Conservation (phyloP, 2,329 filamentous ascomycete species). For the Aspergillus hortae region DNA sequence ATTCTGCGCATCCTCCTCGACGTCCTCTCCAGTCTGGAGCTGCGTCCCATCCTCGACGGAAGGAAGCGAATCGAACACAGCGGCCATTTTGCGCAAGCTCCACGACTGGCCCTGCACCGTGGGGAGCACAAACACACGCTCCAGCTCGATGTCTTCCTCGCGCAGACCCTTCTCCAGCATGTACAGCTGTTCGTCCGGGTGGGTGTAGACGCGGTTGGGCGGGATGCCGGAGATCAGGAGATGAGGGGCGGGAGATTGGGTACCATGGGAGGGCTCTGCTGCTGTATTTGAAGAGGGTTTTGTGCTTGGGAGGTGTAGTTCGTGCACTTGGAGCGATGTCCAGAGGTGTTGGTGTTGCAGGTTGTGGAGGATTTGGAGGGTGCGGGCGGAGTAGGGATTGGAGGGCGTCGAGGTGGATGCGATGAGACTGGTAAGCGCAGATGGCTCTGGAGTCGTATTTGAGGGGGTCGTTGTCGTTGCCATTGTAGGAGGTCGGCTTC, state of each 20-base stretch:
- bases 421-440: conserved; percentile 41
- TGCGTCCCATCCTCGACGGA: conserved; percentile 12
- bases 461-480: not conserved
- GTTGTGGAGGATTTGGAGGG: conserved; percentile 60
- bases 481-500: not conserved
- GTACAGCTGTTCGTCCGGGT: conserved; percentile 63
- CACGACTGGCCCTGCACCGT: conserved; percentile 58
- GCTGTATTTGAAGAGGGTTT: conserved; percentile 1
- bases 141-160: conserved; percentile 45
- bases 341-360: conserved; percentile 62
- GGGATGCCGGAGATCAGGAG: conserved; percentile 60
- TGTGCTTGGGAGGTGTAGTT: conserved; percentile 22
- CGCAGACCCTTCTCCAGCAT: conserved; percentile 51
- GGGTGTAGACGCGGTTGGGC: conserved; percentile 58
- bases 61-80: conserved; percentile 54
- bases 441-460: conserved; percentile 23
- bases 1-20: conserved; percentile 10
- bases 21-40: conserved; percentile 5
- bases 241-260: conserved; percentile 28
- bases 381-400: conserved; percentile 42
- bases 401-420: conserved; percentile 20
- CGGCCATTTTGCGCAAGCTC: conserved; percentile 54
- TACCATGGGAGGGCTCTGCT: conserved; percentile 3
- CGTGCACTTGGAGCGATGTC: conserved; percentile 54
- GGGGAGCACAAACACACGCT: conserved; percentile 59